phyloP scores from a whole-genome alignment of 345 rosid genomes.

The Citrus inodora region DNA sequence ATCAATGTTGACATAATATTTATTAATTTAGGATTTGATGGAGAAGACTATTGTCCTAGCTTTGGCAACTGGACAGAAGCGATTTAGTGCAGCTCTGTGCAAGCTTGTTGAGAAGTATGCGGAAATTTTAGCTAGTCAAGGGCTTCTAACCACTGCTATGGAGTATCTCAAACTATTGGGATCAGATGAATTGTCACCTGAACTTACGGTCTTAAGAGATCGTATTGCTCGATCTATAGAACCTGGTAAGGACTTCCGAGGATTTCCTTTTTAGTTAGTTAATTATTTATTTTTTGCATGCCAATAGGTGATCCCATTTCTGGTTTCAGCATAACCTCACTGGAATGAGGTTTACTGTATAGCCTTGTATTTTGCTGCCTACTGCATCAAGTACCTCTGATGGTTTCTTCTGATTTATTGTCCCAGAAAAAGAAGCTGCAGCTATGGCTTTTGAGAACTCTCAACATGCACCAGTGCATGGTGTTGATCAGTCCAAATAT shows the following conservation, averaged over 20 bases:
- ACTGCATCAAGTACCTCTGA: neutral
- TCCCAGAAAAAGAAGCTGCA: constrained; percentile 54
- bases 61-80: constrained; percentile 91
- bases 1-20: constrained; percentile 9
- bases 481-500: constrained; percentile 28
- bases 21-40: constrained; percentile 80
- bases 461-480: constrained; percentile 33
- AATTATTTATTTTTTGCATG: neutral
- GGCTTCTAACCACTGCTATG: constrained; percentile 80
- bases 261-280: neutral
- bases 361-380: neutral
- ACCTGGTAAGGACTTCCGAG: constrained; percentile 49
- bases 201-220: constrained; percentile 77
- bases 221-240: constrained; percentile 68
- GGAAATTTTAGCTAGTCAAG: constrained; percentile 97
- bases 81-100: constrained; percentile 84
- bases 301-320: neutral
- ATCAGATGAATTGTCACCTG: constrained; percentile 83
- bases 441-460: constrained; percentile 33
- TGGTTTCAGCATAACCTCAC: neutral
- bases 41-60: constrained; percentile 98
- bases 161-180: constrained; percentile 90
- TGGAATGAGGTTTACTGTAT: neutral
- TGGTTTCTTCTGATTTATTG: constrained; percentile 12
- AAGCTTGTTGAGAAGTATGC: constrained; percentile 97